Conservation (phyloP, 2,329 filamentous ascomycete genomes). For the Lachnum nothofagi region DNA sequence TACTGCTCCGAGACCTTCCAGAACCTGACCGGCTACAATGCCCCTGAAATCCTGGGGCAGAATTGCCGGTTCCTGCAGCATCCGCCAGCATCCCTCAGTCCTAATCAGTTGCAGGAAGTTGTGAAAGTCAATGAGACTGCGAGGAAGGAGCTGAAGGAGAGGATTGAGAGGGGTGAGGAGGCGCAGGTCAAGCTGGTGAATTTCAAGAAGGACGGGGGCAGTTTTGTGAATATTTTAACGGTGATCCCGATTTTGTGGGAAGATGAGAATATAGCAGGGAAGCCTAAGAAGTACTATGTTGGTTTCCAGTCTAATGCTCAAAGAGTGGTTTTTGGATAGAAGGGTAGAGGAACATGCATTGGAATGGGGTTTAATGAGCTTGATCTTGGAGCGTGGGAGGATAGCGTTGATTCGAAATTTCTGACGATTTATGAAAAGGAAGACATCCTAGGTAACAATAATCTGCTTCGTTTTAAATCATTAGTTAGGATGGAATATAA, state of each 20-base stretch:
- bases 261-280: not conserved
- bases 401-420: too few relatives aligned
- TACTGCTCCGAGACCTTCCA: slow-evolving; percentile 95
- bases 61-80: slow-evolving; percentile 93
- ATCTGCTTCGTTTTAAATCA: too few relatives aligned
- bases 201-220: slow-evolving; percentile 86
- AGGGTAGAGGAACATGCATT: too few relatives aligned
- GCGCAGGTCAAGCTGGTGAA: slow-evolving; percentile 89
- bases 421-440: too few relatives aligned
- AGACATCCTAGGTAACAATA: too few relatives aligned
- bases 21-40: slow-evolving; percentile 81
- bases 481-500: too few relatives aligned
- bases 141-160: slow-evolving; percentile 74
- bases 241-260: slow-evolving; percentile 44
- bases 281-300: slow-evolving; percentile 1
- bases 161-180: slow-evolving; percentile 66
- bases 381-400: too few relatives aligned
- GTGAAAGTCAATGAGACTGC: slow-evolving; percentile 82
- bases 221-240: slow-evolving; percentile 86
- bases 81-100: slow-evolving; percentile 70
- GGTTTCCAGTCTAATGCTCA: slow-evolving; percentile 5
- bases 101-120: slow-evolving; percentile 46
- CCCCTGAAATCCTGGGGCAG: slow-evolving; percentile 77
- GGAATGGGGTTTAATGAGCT: too few relatives aligned
- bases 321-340: not conserved